These are phyloP conservation scores for Flaveria bidentis DNA, from an alignment of 129 eudicot genomes.

Conservation along the genomic window DNA sequence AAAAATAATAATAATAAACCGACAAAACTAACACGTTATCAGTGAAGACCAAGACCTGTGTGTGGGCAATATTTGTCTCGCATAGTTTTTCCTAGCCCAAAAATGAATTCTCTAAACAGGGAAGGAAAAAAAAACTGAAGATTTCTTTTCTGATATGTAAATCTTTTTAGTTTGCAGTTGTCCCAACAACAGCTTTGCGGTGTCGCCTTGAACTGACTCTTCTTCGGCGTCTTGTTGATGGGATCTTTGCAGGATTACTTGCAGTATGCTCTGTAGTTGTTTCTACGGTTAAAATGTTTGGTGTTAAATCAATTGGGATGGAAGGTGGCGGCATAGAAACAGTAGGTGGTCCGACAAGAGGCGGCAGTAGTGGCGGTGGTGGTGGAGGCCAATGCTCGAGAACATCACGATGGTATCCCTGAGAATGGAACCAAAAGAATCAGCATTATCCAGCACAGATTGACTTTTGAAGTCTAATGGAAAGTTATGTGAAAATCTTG, in stretches of 20 bases:
- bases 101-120: constrained; percentile 43
- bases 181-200: constrained; percentile 55
- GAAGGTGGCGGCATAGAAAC: constrained; percentile 30
- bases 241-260: constrained; percentile 37
- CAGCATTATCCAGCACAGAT: background rate
- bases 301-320: constrained; percentile 26
- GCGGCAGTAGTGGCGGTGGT: constrained; percentile 31
- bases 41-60: constrained; percentile 5
- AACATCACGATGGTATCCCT: constrained; percentile 91
- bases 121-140: constrained; percentile 38
- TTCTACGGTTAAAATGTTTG: constrained; percentile 15
- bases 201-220: constrained; percentile 53
- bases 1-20: constrained; percentile 24
- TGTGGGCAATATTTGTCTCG: constrained; percentile 30
- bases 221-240: constrained; percentile 48
- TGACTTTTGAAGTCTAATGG: constrained; percentile 7
- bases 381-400: constrained; percentile 60
- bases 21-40: constrained; percentile 14
- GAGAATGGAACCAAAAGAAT: constrained; percentile 18
- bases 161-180: constrained; percentile 31
- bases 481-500: background rate
- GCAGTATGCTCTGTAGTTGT: constrained; percentile 27
- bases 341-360: constrained; percentile 15
- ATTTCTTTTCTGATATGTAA: constrained; percentile 40
- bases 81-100: constrained; percentile 47